phyloP scores from a whole-genome alignment of 768 basidiomycete genomes.

The Mycena haematopus region DNA sequence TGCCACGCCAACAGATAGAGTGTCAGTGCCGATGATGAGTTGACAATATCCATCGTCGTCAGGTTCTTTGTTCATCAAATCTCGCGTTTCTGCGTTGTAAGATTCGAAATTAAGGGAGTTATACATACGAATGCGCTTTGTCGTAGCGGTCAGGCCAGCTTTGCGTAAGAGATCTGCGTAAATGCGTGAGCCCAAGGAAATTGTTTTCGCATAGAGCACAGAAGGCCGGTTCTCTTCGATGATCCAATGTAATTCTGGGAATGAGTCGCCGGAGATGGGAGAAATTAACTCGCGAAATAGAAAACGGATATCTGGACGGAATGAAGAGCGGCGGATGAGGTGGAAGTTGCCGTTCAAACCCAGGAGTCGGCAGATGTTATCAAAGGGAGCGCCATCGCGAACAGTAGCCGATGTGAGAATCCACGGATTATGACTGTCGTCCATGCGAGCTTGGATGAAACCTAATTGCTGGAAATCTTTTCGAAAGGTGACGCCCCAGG shows the following conservation, averaged over 20 bases:
- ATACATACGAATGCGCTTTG: background rate
- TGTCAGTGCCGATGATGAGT: constrained; percentile 3
- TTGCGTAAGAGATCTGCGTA: background rate
- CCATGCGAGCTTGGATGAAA: background rate
- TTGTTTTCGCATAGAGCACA: background rate
- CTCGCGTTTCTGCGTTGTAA: background rate
- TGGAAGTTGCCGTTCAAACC: constrained; percentile 14
- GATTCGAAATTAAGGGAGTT: constrained; percentile 5
- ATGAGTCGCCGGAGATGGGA: constrained; percentile 8
- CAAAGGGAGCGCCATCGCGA: background rate
- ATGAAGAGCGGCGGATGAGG: constrained; percentile 3
- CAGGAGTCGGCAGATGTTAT: constrained; percentile 14
- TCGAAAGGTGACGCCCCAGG: background rate
- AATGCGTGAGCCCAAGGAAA: background rate
- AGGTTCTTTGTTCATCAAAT: background rate
- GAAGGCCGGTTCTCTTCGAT: background rate
- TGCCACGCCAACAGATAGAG: constrained; percentile 1
- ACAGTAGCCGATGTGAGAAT: background rate
- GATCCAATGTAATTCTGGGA: constrained; percentile 22
- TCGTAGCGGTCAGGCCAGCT: background rate
- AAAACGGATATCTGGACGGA: constrained; percentile 5
- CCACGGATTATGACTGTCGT: background rate
- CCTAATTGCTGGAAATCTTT: background rate
- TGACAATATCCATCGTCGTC: background rate
- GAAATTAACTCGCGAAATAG: constrained; percentile 10